Conservation (phyloP, 2,329 filamentous ascomycete genomes). For the Claviceps monticola region DNA sequence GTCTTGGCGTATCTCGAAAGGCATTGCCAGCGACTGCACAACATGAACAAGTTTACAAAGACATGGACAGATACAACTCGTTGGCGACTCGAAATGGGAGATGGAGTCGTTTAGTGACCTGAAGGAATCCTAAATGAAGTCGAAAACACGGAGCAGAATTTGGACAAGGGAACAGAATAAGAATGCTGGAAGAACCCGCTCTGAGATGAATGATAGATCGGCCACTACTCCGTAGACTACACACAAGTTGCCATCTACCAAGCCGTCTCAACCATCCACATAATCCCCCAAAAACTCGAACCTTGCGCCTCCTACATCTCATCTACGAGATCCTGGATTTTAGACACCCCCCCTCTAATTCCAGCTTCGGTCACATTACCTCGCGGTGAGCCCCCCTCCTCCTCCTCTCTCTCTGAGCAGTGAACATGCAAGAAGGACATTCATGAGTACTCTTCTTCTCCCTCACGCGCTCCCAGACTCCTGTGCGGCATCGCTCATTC, state of each 20-base stretch:
- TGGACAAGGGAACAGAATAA: not conserved
- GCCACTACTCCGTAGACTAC: no score
- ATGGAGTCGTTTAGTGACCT: not conserved
- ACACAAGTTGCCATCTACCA: no score
- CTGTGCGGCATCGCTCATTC: not conserved
- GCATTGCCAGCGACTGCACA: not conserved
- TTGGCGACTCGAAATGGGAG: not conserved
- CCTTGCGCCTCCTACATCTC: no score
- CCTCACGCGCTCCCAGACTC: not conserved
- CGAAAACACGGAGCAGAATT: no score
- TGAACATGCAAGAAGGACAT: not conserved
- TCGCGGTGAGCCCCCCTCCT: not conserved
- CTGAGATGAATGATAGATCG: no score
- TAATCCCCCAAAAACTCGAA: no score
- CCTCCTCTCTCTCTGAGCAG: not conserved
- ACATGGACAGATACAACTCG: not conserved
- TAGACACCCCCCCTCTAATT: not conserved
- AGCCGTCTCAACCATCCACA: no score
- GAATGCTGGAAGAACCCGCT: no score
- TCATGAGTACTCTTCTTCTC: not conserved
- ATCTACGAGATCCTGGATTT: no score
- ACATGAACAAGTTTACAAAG: not conserved
- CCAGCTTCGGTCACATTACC: not conserved
- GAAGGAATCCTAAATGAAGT: no score
- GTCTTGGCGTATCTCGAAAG: not conserved